Conservation (phyloP, 495 filamentous ascomycete species). For the Aspergillus avenaceus region DNA sequence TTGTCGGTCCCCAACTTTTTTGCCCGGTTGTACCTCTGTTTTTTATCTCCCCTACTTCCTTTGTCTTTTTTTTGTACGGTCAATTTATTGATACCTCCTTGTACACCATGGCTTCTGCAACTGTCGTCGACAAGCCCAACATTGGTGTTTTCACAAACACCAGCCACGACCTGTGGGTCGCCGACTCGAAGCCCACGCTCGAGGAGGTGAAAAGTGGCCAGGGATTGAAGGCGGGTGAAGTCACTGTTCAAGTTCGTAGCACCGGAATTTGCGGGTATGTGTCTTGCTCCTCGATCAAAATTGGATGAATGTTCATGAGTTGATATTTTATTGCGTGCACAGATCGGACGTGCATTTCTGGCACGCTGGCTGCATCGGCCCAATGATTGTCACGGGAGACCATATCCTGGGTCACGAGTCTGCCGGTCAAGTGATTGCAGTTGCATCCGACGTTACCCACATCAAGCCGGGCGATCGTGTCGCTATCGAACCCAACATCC, state of each 20-base stretch:
- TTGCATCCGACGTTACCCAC: constrained; percentile 67
- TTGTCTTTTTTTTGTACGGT: constrained; percentile 8
- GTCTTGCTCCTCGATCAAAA: not conserved
- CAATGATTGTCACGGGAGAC: constrained; percentile 83
- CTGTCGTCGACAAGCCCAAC: constrained; percentile 65
- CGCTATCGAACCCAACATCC: constrained; percentile 86
- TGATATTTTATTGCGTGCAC: constrained; percentile 7
- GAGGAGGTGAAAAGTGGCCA: constrained; percentile 70
- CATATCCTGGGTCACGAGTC: constrained; percentile 94
- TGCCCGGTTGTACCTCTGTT: not conserved
- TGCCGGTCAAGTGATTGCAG: constrained; percentile 75
- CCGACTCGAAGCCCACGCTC: constrained; percentile 66
- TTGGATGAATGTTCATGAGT: not conserved
- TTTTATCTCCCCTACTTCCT: constrained; percentile 4
- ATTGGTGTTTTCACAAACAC: constrained; percentile 96
- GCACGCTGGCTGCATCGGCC: constrained; percentile 88
- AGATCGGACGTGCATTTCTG: constrained; percentile 96
- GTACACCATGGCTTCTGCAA: constrained; percentile 32
- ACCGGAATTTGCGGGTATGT: constrained; percentile 89
- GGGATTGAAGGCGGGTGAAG: constrained; percentile 71
- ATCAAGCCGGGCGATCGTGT: constrained; percentile 81
- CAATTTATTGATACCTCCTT: not conserved
- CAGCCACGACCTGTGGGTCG: constrained; percentile 85
- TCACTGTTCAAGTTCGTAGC: constrained; percentile 79
- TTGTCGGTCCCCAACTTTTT: constrained; percentile 8